These are phyloP conservation scores for Zygosaccharomyces pseudobailii DNA, from an alignment of 1,139 yeast species.

Conservation along the genomic window DNA sequence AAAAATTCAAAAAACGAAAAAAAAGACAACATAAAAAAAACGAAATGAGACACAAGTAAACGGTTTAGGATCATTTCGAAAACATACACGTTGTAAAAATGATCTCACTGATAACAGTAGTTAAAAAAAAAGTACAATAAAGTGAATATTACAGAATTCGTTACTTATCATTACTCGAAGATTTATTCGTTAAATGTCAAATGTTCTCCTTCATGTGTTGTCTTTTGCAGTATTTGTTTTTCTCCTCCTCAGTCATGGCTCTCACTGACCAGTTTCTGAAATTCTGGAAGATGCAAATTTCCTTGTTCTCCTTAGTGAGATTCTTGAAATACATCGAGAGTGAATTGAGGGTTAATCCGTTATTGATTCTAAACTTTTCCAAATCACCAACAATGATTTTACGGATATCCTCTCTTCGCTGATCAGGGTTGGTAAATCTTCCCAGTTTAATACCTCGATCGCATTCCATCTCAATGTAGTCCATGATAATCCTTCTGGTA, in stretches of 20 bases:
- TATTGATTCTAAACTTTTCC: conserved; percentile 33
- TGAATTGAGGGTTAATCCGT: conserved; percentile 33
- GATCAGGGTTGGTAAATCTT: conserved; percentile 26
- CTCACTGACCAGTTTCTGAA: conserved; percentile 31
- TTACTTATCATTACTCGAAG: neutral
- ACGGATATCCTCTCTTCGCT: conserved; percentile 30
- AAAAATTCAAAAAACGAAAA: neutral
- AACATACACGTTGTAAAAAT: neutral
- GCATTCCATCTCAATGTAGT: conserved; percentile 33
- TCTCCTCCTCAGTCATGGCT: conserved; percentile 32
- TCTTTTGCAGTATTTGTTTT: conserved; percentile 30
- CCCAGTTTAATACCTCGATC: conserved; percentile 32
- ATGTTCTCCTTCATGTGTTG: conserved; percentile 17
- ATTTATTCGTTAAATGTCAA: neutral
- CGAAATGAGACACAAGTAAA: neutral
- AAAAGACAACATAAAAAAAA: neutral
- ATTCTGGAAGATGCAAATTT: conserved; percentile 32
- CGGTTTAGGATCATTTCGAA: neutral
- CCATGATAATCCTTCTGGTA: conserved; percentile 33
- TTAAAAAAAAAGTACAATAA: neutral
- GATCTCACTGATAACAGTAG: neutral
- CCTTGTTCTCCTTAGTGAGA: conserved; percentile 28
- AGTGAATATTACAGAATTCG: neutral
- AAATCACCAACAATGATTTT: conserved; percentile 33
- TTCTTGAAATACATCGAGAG: conserved; percentile 33